Percentiles rank a stretch among this genome's conserved stretches.
phyloP scores from a whole-genome alignment of 2,329 filamentous ascomycete species.

The Chaetomium sp. region DNA sequence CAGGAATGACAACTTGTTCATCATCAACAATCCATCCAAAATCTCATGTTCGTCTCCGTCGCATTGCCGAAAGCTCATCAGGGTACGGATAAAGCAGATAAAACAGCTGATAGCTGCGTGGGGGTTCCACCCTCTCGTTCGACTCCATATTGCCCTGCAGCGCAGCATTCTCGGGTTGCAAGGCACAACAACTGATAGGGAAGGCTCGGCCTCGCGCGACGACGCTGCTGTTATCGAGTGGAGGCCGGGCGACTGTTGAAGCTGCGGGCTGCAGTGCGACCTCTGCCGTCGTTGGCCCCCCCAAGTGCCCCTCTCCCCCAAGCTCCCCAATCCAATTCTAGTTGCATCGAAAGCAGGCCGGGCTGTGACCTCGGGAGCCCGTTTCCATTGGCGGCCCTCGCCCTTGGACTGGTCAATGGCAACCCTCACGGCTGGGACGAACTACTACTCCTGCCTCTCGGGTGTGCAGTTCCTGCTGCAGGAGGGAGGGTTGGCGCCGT shows the following conservation, averaged over 20 bases:
- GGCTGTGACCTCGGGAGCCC: conserved; percentile 24
- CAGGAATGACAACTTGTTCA: conserved; percentile 19
- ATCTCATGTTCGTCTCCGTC: conserved; percentile 1
- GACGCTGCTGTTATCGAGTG: conserved; percentile 22
- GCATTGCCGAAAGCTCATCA: conserved; percentile 20
- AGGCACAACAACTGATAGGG: conserved; percentile 16
- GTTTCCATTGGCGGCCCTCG: conserved; percentile 32
- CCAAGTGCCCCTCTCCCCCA: conserved; percentile 10
- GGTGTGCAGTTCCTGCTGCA: conserved; percentile 19
- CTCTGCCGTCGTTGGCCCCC: conserved; percentile 3
- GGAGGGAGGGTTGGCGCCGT: conserved; percentile 15
- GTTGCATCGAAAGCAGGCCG: conserved; percentile 24
- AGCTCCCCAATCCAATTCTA: conserved; percentile 17
- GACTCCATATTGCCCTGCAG: conserved; percentile 19
- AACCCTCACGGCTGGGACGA: conserved; percentile 20
- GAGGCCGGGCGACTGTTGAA: conserved; percentile 24
- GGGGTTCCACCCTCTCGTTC: conserved; percentile 26
- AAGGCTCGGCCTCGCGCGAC: not conserved
- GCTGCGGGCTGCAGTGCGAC: conserved; percentile 32
- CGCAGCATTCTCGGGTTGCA: conserved; percentile 18
- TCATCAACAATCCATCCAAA: conserved; percentile 2
- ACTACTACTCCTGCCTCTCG: conserved; percentile 11
- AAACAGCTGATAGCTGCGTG: conserved; percentile 29
- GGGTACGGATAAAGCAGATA: conserved; percentile 26
- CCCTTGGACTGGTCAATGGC: conserved; percentile 27